Evolutionary conservation across 257 asterid species (phyloP).

Genomic region (Petunia axillaris): DNA sequence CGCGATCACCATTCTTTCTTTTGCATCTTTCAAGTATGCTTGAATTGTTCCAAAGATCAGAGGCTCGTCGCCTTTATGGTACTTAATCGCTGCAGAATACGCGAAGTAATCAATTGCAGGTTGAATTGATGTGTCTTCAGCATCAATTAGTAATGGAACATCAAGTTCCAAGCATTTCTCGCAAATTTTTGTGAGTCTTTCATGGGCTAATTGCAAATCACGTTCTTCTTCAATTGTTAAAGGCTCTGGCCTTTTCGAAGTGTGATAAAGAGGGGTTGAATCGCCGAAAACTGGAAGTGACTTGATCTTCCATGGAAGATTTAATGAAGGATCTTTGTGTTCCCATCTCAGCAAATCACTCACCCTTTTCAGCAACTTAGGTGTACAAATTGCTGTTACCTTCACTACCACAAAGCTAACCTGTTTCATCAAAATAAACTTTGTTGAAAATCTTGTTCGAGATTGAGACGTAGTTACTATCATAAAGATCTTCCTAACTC

Average conservation of each 20-base stretch:
- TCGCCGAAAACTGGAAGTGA: slow-evolving; percentile 61
- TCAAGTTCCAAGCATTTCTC: slow-evolving; percentile 40
- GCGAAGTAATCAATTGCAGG: slow-evolving; percentile 84
- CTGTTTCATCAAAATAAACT: slow-evolving; percentile 37
- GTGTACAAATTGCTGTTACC: slow-evolving; percentile 76
- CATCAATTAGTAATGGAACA: slow-evolving; percentile 72
- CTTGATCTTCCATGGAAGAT: slow-evolving; percentile 79
- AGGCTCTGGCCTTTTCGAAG: slow-evolving; percentile 51
- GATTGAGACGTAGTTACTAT: too few relatives aligned
- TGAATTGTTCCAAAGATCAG: slow-evolving; percentile 74
- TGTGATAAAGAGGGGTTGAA: slow-evolving; percentile 78
- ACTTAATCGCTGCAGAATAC: slow-evolving; percentile 58
- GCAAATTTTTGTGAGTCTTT: slow-evolving; percentile 55
- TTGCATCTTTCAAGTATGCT: slow-evolving; percentile 71
- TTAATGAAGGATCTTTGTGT: slow-evolving; percentile 44
- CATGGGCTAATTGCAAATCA: slow-evolving; percentile 50
- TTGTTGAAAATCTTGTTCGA: background rate
- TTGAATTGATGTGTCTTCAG: slow-evolving; percentile 77
- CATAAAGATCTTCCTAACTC: background rate
- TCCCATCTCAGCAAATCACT: slow-evolving; percentile 88
- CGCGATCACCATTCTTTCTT: slow-evolving; percentile 54
- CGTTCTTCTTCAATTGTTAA: slow-evolving; percentile 59
- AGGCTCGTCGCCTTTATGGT: slow-evolving; percentile 50
- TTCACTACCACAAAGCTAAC: slow-evolving; percentile 86
- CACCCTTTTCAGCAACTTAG: slow-evolving; percentile 58